phyloP scores from a whole-genome alignment of 768 basidiomycete genomes.

The Phylloporus sp. region DNA sequence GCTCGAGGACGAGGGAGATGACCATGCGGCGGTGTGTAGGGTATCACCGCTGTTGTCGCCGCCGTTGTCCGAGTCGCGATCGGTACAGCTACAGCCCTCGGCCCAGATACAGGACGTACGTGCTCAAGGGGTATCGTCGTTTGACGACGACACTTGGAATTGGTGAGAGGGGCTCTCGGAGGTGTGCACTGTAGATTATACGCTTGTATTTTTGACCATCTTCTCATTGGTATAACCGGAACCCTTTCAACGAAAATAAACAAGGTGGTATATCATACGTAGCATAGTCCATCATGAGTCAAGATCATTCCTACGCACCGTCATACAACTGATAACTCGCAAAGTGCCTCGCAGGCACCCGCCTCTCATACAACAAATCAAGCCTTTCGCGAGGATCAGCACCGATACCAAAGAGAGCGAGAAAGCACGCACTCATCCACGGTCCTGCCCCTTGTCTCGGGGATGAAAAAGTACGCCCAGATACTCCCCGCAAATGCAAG shows the following conservation, averaged over 20 bases:
- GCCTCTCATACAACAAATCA: constrained; percentile 30
- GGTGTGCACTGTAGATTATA: not conserved
- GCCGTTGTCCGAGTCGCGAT: not conserved
- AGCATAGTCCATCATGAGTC: not conserved
- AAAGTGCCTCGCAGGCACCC: constrained; percentile 29
- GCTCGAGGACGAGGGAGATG: constrained; percentile 35
- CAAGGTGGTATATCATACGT: not conserved
- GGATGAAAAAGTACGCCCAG: constrained; percentile 28
- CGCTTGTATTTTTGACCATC: not conserved
- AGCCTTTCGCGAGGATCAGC: no score
- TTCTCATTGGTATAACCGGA: not conserved
- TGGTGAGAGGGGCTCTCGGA: constrained; percentile 36
- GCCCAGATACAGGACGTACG: not conserved
- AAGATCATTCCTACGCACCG: not conserved
- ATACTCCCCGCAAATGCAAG: constrained; percentile 17
- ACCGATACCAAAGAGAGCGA: not conserved
- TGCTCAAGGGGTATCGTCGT: constrained; percentile 6
- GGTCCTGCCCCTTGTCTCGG: constrained; percentile 26
- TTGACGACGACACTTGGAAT: constrained; percentile 56
- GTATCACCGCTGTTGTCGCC: not conserved
- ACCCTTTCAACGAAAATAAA: not conserved
- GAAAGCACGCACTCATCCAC: constrained; percentile 24
- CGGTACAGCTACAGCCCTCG: not conserved
- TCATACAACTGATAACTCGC: constrained; percentile 15
- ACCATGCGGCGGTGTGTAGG: constrained; percentile 12